These are phyloP conservation scores for Pseudogymnoascus sp. DNA, from an alignment of 2,329 filamentous ascomycete species.

Conservation along the genomic window DNA sequence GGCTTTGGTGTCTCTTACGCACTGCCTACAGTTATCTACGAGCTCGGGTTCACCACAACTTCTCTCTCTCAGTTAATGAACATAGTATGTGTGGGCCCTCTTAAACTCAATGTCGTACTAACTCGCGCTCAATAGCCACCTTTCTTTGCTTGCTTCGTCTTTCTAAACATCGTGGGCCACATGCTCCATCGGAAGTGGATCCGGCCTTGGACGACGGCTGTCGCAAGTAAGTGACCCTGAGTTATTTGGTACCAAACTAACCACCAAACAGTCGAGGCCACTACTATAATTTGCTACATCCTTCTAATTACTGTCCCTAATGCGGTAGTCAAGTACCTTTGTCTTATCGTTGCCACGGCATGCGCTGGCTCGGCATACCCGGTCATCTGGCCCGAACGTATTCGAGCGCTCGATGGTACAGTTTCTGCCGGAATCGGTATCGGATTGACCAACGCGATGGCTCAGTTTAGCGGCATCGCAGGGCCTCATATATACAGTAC, in stretches of 20 bases:
- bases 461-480: conserved; percentile 36
- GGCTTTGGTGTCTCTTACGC: conserved; percentile 36
- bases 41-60: conserved; percentile 36
- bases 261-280: conserved; percentile 27
- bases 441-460: conserved; percentile 37
- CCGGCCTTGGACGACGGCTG: conserved; percentile 32
- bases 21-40: conserved; percentile 37
- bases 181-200: conserved; percentile 32
- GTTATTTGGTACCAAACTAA: conserved; percentile 15
- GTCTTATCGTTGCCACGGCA: conserved; percentile 30
- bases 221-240: conserved; percentile 29
- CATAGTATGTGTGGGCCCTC: conserved; percentile 25
- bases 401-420: conserved; percentile 35
- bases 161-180: conserved; percentile 31
- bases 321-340: conserved; percentile 31
- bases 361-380: conserved; percentile 37
- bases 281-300: conserved; percentile 35
- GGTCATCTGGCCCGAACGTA: conserved; percentile 39
- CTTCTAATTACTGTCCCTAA: conserved; percentile 32
- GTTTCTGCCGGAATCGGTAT: conserved; percentile 35
- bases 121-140: conserved; percentile 27
- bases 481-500: conserved; percentile 36
- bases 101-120: not conserved
- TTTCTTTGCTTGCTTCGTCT: conserved; percentile 33
- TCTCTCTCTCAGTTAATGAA: conserved; percentile 38